Evolutionary conservation across 202 grass and related monocot species (phyloP), one percentile per base, ranked within the genome.

Genomic region (Dendrocalamus latiflorus): DNA sequence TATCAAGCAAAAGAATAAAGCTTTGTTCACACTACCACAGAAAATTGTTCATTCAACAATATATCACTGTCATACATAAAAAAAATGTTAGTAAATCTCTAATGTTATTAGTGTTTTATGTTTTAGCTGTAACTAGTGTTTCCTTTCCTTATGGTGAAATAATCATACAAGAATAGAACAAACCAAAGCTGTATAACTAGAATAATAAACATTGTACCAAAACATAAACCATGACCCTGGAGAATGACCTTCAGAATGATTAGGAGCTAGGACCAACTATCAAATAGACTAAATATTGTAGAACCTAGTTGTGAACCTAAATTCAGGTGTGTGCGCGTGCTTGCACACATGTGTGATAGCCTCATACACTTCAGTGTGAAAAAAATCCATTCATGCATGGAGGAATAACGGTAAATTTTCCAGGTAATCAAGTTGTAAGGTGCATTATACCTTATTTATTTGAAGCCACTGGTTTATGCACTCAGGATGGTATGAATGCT

Each of bases 391-490:
- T 2, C 9, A 42, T 45, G 51, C 38, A 79, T n/a, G 41, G 20
- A 47, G 34, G 13, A 62, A 57, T 26, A 51, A 8, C 8, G 4
- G 25, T 74, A 78, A 60, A 54, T 42, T 62, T 37, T 70, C 36
- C 42, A 62, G 38, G 36, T 60, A 75, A 83, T 39, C 13, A 65
- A 65, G 18, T 74, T 47, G 41, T 30, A 78, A 69, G 78, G 59
- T 38, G n/a, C 13, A 66, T 42, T 56, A 28, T 88, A 99, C 96
- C 96, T 96, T 99, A 83, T 99, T 99, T 88, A 99, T 95, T 86
- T 99, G 89, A 73, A 99, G 91, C 96, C 93, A 99, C 72, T 96
- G 92, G 75, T 94, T 96, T 78, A 99, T 96, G 85, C 96, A 99
- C 55, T 96, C 93, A 37, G 83, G 85, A 83, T 99, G 96, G 79